Percentiles rank a stretch among this genome's conserved stretches.
Evolutionary conservation across 208 protist genomes (phyloP).

Genomic region (Trichomonas gallinae): DNA sequence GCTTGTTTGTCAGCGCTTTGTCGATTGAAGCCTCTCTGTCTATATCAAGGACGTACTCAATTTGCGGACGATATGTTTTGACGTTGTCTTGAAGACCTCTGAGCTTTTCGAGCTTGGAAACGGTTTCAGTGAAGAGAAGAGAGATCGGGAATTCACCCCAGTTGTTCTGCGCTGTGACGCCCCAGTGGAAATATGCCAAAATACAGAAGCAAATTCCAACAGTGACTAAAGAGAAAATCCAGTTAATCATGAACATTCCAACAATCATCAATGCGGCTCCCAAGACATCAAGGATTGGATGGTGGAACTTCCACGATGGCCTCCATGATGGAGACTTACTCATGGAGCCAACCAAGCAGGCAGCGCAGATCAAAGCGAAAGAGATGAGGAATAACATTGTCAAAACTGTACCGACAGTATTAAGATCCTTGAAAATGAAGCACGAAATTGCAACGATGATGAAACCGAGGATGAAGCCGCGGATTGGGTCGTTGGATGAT

Average conservation of each 20-base stretch:
- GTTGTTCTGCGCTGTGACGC: not conserved
- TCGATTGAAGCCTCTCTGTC: not conserved
- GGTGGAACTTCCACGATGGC: constrained; percentile 37
- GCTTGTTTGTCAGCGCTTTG: not conserved
- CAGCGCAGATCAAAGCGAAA: constrained; percentile 46
- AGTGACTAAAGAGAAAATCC: not conserved
- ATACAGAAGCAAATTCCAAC: not conserved
- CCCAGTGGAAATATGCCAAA: not conserved
- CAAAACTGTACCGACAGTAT: not conserved
- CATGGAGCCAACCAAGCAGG: constrained; percentile 35
- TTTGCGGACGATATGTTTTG: not conserved
- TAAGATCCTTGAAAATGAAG: not conserved
- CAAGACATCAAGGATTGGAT: constrained; percentile 25
- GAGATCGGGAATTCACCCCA: not conserved
- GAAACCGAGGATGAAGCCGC: not conserved
- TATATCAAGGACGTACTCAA: not conserved
- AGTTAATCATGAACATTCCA: constrained; percentile 35
- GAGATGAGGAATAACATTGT: constrained; percentile 46
- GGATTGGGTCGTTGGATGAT: not conserved
- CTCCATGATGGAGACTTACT: constrained; percentile 37
- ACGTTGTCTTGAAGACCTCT: not conserved
- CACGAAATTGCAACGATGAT: not conserved
- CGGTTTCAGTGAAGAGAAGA: not conserved
- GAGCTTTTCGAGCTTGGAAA: not conserved
- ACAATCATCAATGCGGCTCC: constrained; percentile 31